A percentile compares a stretch with the other conserved stretches of the same genome.
These are phyloP conservation scores for Galerina marginata DNA, from an alignment of 768 basidiomycete genomes.

Conservation along the genomic window DNA sequence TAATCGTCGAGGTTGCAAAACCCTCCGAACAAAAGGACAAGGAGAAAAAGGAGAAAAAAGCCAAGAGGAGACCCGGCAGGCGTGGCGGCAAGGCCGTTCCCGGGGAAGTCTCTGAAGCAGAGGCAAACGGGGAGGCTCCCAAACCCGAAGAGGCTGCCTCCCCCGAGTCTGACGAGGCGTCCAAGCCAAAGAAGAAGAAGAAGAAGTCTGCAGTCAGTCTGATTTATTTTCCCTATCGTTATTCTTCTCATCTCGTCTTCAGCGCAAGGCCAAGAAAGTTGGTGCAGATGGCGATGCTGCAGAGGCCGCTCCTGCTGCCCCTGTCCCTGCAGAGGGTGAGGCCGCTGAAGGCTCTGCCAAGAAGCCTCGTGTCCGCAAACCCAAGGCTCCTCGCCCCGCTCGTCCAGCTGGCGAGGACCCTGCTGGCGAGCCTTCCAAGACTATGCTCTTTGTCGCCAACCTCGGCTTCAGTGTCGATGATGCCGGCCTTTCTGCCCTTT, in stretches of 20 bases:
- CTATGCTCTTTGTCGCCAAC: slow-evolving; percentile 95
- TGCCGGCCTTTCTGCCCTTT: slow-evolving; percentile 76
- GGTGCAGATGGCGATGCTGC: slow-evolving; percentile 38
- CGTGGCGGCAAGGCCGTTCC: slow-evolving; percentile 87
- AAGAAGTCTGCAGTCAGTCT: slow-evolving; percentile 69
- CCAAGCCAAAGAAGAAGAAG: slow-evolving; percentile 87
- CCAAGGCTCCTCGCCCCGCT: slow-evolving; percentile 58
- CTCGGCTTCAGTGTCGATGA: slow-evolving; percentile 95
- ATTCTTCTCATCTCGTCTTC: slow-evolving; percentile 20
- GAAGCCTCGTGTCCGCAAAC: slow-evolving; percentile 63
- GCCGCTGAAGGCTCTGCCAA: slow-evolving; percentile 44
- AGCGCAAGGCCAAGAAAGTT: slow-evolving; percentile 64
- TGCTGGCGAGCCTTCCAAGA: slow-evolving; percentile 86
- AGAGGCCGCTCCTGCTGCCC: slow-evolving; percentile 39
- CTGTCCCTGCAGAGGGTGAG: slow-evolving; percentile 40
- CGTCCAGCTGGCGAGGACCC: slow-evolving; percentile 86
- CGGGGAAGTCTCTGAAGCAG: slow-evolving; percentile 89
- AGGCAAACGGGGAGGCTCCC: slow-evolving; percentile 80
- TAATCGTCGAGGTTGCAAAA: slow-evolving; percentile 94
- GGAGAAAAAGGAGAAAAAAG: slow-evolving; percentile 78
- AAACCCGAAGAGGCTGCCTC: slow-evolving; percentile 58
- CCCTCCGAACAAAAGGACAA: slow-evolving; percentile 87
- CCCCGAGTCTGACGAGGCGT: slow-evolving; percentile 66
- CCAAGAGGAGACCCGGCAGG: slow-evolving; percentile 83
- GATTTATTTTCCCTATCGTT: slow-evolving; percentile 7